Base-by-base conservation (phyloP, 345 rosid genomes). In the Tarenaya hassleriana region DNA sequence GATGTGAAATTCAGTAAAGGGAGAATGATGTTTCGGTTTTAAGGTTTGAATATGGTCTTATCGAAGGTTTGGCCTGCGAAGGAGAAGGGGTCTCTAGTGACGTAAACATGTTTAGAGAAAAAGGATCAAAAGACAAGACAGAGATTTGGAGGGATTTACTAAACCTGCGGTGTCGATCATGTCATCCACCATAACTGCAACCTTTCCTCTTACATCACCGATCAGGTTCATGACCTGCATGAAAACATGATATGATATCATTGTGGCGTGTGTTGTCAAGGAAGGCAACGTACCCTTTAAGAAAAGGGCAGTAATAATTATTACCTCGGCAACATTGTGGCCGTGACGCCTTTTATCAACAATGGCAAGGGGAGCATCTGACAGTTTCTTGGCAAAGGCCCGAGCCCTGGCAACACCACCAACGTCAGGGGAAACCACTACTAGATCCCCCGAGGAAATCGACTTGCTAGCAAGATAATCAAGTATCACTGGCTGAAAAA, bases 111-210 rank as follows among this genome's bases (percentile, higher is more conserved):
- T 14, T 15, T 9, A 42, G 4, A 19, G 1, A 34, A 20, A 33
- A 33, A 10, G 9, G 4, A 19, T 1, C 19, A 20, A 33, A 33
- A 10, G 9, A 24, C 5, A 24, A 24, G 5, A 24, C 29, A 24
- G 16, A 50, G 0, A 9, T 50, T 20, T 1, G 0, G 7, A 0
- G 1, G n/a, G 11, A 11, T 11, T 39, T 15, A 71, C 84, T 73
- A 64, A n/a, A 92, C 98, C 98, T 58, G 98, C 98, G 8, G 98
- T 92, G 62, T 92, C 98, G 47, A 92, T 92, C 91, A 92, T 92
- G 76, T 92, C 98, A 79, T 92, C 98, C 71, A 92, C 94, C 97
- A 92, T 83, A 32, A 92, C 94, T 11, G 97, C 98, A 40, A 88
- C 97, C 62, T 92, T 92, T 16, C 98, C 98, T 76, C 64, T 88